phyloP scores from a whole-genome alignment of 352 stramenopile species.

The Globisporangium mamillatum region DNA sequence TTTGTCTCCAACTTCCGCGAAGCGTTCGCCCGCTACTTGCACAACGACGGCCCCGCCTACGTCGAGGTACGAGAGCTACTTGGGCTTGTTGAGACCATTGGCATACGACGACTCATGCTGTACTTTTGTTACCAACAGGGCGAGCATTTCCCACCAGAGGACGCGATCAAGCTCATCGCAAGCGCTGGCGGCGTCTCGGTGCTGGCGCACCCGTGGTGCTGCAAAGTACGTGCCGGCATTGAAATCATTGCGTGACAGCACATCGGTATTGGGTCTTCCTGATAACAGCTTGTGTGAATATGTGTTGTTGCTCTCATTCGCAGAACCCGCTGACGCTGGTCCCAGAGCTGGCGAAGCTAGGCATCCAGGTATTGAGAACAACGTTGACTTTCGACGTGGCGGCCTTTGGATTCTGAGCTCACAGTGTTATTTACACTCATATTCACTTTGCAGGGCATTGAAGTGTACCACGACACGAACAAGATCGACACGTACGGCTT shows the following conservation, averaged over 20 bases:
- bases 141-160: slow-evolving; percentile 79
- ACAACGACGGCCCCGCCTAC: slow-evolving; percentile 83
- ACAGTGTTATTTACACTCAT: not conserved
- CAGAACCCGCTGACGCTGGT: slow-evolving; percentile 71
- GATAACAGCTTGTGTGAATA: not conserved
- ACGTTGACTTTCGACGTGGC: no score
- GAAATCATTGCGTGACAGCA: not conserved
- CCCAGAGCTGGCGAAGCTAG: slow-evolving; percentile 62
- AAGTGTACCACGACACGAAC: slow-evolving; percentile 77
- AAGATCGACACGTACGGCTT: slow-evolving; percentile 84
- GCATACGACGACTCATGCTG: not conserved
- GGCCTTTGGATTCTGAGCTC: not conserved
- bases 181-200: slow-evolving; percentile 76
- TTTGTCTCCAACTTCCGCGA: slow-evolving; percentile 78
- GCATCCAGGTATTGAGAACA: slow-evolving; percentile 57
- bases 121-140: slow-evolving; percentile 30
- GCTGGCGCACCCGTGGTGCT: slow-evolving; percentile 85
- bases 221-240: slow-evolving; percentile 42
- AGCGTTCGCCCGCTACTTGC: slow-evolving; percentile 75
- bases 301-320: not conserved
- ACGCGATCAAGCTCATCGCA: slow-evolving; percentile 84
- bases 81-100: not conserved
- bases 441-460: slow-evolving; percentile 46
- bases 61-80: slow-evolving; percentile 51
- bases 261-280: not conserved